Evolutionary conservation across 1,284 basidiomycete species (phyloP), one percentile per base, ranked within the genome.

Genomic region (Trichosporon sp.): DNA sequence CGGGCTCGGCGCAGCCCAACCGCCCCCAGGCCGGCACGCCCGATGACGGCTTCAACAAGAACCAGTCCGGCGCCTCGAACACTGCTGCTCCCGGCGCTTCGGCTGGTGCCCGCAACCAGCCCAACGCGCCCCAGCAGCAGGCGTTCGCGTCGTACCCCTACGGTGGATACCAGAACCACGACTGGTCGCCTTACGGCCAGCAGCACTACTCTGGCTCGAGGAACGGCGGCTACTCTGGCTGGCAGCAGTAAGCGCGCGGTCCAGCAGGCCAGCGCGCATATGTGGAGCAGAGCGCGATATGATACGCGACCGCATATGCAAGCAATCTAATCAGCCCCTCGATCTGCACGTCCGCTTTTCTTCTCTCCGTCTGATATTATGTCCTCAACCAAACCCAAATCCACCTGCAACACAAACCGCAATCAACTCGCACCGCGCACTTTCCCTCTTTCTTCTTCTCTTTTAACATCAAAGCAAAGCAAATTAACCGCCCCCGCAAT

Each of bases 11-110:
- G 63, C 72, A 70, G 66, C 67, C 71, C 60, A 67, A 70, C 60
- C 73, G 78, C 65, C 75, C 75, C 38, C 74, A 78, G 70, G 70
- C 77, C 15, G 71, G 74, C 15, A 80, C 77, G 5, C 77, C 80
- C 35, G 80, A 80, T 29, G 81, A 82, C 63, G 75, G 74, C 31
- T 82, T 78, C 77, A 82, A 82, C 73, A 32, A 44, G 66, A 68
- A 65, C 67, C 58, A 67, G 60, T 53, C 60, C 25, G 66, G 65
- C 6, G 68, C 67, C 12, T 34, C 66, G 56, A 34, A 67, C 51
- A 53, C 70, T 66, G 69, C 71, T 44, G 65, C 70, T 31, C 62
- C 73, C 65, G 65, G 66, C 63, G 23, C 63, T 21, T 29, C 64
- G 29, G 58, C 71, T 53, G 68, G 68, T 66, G 60, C 62, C 11